These are phyloP conservation scores for Knufia fluminis DNA, from an alignment of 2,329 filamentous ascomycete genomes.

Conservation along the genomic window DNA sequence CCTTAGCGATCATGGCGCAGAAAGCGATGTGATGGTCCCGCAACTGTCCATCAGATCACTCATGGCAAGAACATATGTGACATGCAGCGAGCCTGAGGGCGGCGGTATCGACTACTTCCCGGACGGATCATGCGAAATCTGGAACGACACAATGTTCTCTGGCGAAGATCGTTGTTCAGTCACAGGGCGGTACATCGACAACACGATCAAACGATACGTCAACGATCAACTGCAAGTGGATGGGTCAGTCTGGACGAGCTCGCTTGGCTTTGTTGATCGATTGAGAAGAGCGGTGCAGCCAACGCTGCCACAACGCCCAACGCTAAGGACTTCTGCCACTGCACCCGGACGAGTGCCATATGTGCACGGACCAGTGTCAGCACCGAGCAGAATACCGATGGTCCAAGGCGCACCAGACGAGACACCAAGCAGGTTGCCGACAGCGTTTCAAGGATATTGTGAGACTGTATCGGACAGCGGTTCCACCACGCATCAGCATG, in stretches of 20 bases:
- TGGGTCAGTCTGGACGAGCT: slow-evolving; percentile 5
- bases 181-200: not conserved
- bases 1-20: slow-evolving; percentile 5
- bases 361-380: not conserved
- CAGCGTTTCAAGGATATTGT: not conserved
- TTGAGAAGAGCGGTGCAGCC: slow-evolving; percentile 7
- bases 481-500: not conserved
- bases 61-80: slow-evolving; percentile 2
- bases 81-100: slow-evolving; percentile 5
- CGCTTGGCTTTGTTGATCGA: slow-evolving; percentile 3
- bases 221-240: slow-evolving; percentile 4
- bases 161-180: slow-evolving; percentile 5
- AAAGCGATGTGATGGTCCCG: slow-evolving; percentile 6
- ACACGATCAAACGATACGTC: slow-evolving; percentile 2
- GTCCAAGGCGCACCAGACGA: not conserved
- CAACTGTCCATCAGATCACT: slow-evolving; percentile 2
- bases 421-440: not conserved
- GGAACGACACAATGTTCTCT: slow-evolving; percentile 8
- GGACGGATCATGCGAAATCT: slow-evolving; percentile 9
- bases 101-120: slow-evolving; percentile 6
- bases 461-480: not conserved
- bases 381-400: slow-evolving; percentile 5
- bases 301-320: slow-evolving; percentile 1
- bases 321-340: not conserved
- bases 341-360: not conserved